phyloP scores from a whole-genome alignment of 1,284 basidiomycete species.

The Ustilago cynodontis region DNA sequence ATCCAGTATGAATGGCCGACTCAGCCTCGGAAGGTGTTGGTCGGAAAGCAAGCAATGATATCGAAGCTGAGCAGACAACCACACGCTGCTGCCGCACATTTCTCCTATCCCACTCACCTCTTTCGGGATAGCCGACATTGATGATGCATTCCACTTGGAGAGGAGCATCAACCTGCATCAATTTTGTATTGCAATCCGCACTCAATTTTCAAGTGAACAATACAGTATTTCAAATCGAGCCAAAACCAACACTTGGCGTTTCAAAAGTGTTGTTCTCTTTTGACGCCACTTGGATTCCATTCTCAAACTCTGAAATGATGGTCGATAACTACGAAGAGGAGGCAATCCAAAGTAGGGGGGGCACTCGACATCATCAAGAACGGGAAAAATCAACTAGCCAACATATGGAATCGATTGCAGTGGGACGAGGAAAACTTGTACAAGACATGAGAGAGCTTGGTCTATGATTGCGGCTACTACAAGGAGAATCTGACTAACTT shows the following conservation, averaged over 20 bases:
- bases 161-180: background rate
- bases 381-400: background rate
- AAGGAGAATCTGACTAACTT: too few relatives aligned
- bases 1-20: background rate
- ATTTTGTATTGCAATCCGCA: background rate
- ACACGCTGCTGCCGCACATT: background rate
- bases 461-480: background rate
- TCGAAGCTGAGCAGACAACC: background rate
- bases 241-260: constrained; percentile 12
- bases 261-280: constrained; percentile 2
- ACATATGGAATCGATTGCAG: background rate
- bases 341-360: too few relatives aligned
- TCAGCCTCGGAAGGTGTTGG: background rate
- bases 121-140: background rate
- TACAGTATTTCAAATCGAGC: constrained; percentile 4
- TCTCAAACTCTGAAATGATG: background rate
- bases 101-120: background rate
- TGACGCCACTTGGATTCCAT: background rate
- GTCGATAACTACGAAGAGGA: background rate
- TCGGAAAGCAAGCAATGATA: background rate
- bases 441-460: background rate
- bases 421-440: background rate
- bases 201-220: background rate
- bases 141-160: background rate
- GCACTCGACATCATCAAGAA: too few relatives aligned